Base-by-base conservation (phyloP, 345 rosid species). In the Mangifera indica region DNA sequence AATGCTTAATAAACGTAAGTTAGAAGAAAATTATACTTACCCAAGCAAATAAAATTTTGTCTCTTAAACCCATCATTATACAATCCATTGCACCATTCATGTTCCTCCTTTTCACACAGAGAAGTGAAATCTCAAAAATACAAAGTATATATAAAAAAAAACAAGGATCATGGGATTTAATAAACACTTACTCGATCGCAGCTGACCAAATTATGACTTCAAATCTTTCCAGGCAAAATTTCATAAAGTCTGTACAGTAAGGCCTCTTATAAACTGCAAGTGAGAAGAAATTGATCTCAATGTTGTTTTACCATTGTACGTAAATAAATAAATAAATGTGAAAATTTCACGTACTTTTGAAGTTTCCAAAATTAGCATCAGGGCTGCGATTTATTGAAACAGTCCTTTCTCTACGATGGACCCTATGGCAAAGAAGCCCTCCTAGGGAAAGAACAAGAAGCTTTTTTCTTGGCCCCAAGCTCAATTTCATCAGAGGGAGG, bases 171-270 rank as follows among this genome's bases (percentile, higher is more conserved):
- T 54, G 5, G 11, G 3, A 1, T 25, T 9, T 48, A 6, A 3
- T 40, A 52, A n/a, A n/a, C n/a, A n/a, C n/a, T n/a, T 2, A 52
- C 83, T 71, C 73, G 63, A 42, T 74, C 24, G 82, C 81, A 20
- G 82, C 71, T 0, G 87, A 87, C 89, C 89, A 84, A 12, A 85
- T 72, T 61, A 82, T 86, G 12, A 85, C 85, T 82, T 85, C 77
- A 34, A 84, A 85, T 61, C 78, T 76, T 42, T 84, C 81, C 18
- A 85, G 76, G 55, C 87, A 80, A 12, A 87, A 84, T 60, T 72
- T 72, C 29, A 87, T 26, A 10, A 85, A 85, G 0, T 79, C 85
- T 12, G 73, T 80, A 21, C 78, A 76, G 70, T 77, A 74, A 29
- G 89, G 85, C 68, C 87, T 79, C 77, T 76, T 87, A 63, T 73